Conservation (phyloP, 148 eudicot species). For the Linanthus parryae region DNA sequence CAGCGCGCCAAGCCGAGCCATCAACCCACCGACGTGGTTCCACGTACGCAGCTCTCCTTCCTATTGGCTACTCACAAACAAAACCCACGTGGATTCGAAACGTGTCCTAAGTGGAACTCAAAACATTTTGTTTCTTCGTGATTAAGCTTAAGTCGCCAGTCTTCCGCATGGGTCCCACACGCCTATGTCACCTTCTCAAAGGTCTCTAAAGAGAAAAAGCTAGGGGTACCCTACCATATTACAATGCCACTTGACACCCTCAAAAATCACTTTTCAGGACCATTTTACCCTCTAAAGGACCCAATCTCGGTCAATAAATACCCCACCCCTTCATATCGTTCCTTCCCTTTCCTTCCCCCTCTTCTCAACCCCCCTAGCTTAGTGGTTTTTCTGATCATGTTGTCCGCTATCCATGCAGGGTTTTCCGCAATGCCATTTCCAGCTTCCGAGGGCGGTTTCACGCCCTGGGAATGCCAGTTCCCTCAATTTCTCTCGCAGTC, state of each 20-base stretch:
- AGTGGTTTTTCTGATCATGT: slow-evolving; percentile 30
- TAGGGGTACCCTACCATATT: no score
- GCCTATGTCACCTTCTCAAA: slow-evolving; percentile 2
- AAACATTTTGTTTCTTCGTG: slow-evolving; percentile 45
- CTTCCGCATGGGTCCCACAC: slow-evolving; percentile 12
- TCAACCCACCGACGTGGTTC: no score
- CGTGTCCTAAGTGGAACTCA: no score
- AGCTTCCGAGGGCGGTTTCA: slow-evolving; percentile 20
- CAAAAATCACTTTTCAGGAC: slow-evolving; percentile 7
- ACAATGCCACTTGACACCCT: no score
- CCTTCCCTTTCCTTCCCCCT: slow-evolving; percentile 59
- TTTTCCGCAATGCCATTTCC: slow-evolving; percentile 17
- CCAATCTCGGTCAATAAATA: slow-evolving; percentile 62
- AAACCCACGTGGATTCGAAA: no score
- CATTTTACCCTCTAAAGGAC: slow-evolving; percentile 21
- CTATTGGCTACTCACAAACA: no score
- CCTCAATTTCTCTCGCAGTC: slow-evolving; percentile 19
- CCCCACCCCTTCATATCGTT: slow-evolving; percentile 32
- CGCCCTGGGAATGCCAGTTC: slow-evolving; percentile 41
- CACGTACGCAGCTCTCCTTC: no score
- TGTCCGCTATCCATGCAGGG: slow-evolving; percentile 32
- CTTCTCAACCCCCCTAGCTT: slow-evolving; percentile 26
- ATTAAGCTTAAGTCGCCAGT: slow-evolving; percentile 32
- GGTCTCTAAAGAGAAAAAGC: no score
- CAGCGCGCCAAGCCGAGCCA: no score